Conservation (phyloP, 768 basidiomycete genomes). For the Amanita phalloides region DNA sequence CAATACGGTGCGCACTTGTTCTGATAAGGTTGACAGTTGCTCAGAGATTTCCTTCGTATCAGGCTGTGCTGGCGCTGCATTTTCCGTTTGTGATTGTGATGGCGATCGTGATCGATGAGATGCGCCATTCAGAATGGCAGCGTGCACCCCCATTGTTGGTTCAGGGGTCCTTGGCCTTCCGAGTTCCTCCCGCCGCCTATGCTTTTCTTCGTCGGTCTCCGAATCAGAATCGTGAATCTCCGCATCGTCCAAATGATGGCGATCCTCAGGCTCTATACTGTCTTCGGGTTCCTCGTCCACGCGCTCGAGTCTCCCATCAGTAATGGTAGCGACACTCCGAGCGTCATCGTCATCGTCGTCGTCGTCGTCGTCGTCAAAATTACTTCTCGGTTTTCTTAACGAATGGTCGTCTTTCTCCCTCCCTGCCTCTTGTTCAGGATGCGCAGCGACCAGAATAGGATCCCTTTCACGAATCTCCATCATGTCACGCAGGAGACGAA, state of each 20-base stretch:
- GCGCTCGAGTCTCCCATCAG: slow-evolving; percentile 57
- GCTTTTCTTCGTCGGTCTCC: slow-evolving; percentile 7
- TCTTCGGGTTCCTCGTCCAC: slow-evolving; percentile 73
- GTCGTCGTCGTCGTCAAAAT: slow-evolving; percentile 24
- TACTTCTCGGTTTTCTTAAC: slow-evolving; percentile 5
- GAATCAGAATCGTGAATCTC: slow-evolving; percentile 8
- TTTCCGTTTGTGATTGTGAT: slow-evolving; percentile 18
- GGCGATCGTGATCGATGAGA: slow-evolving; percentile 1
- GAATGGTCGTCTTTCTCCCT: slow-evolving; percentile 7
- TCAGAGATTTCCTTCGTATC: slow-evolving; percentile 33
- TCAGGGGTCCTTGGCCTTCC: slow-evolving; percentile 77
- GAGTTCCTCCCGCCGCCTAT: slow-evolving; percentile 34
- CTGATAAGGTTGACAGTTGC: slow-evolving; percentile 54
- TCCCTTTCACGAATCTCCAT: slow-evolving; percentile 59
- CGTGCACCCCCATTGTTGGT: slow-evolving; percentile 38
- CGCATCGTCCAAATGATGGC: slow-evolving; percentile 13
- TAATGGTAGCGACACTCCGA: slow-evolving; percentile 60
- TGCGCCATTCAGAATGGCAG: slow-evolving; percentile 7
- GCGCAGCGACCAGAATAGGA: slow-evolving; percentile 9
- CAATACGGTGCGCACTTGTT: slow-evolving; percentile 68
- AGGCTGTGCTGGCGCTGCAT: slow-evolving; percentile 7
- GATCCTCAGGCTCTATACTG: slow-evolving; percentile 17
- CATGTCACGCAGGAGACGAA: slow-evolving; percentile 58
- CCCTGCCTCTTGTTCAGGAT: slow-evolving; percentile 7
- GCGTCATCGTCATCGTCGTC: slow-evolving; percentile 60